These are phyloP conservation scores for Beta vulgaris DNA, from an alignment of 148 eudicot genomes.

Conservation along the genomic window DNA sequence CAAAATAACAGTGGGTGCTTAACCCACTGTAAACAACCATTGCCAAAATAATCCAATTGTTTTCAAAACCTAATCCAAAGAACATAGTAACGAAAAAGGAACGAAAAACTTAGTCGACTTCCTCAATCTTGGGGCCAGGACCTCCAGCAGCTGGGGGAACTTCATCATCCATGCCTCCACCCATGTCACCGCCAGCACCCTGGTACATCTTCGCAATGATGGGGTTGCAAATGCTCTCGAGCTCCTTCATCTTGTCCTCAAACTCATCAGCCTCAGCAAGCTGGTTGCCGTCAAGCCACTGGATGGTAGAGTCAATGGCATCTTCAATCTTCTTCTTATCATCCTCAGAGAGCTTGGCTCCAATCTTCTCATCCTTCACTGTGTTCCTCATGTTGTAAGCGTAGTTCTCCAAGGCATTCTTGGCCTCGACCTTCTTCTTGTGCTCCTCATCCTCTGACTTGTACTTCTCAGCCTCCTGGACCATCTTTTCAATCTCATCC, in stretches of 20 bases:
- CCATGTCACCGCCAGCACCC: constrained; percentile 20
- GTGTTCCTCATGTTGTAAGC: constrained; percentile 21
- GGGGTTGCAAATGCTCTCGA: constrained; percentile 21
- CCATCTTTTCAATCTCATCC: constrained; percentile 27
- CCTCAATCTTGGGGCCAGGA: constrained; percentile 27
- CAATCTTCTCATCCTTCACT: constrained; percentile 17
- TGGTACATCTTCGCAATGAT: constrained; percentile 24
- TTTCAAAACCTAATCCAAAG: neutral
- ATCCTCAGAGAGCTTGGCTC: constrained; percentile 1
- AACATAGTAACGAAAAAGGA: neutral
- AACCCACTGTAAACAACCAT: neutral
- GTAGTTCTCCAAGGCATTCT: constrained; percentile 20
- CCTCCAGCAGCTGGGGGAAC: constrained; percentile 14
- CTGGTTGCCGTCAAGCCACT: constrained; percentile 18
- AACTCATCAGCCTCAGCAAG: constrained; percentile 18
- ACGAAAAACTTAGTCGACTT: constrained; percentile 13
- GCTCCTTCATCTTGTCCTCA: constrained; percentile 27
- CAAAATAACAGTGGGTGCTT: neutral
- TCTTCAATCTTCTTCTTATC: constrained; percentile 25
- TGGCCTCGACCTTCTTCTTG: constrained; percentile 23
- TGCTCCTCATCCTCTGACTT: constrained; percentile 24
- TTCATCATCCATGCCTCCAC: constrained; percentile 19
- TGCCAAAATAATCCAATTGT: neutral
- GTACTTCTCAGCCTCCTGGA: constrained; percentile 18
- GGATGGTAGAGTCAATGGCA: constrained; percentile 6